A percentile compares a stretch with the other conserved stretches of the same genome.
These are phyloP conservation scores for Mortierella sp. DNA, from an alignment of 371 early-diverging fungal genomes.

Conservation along the genomic window DNA sequence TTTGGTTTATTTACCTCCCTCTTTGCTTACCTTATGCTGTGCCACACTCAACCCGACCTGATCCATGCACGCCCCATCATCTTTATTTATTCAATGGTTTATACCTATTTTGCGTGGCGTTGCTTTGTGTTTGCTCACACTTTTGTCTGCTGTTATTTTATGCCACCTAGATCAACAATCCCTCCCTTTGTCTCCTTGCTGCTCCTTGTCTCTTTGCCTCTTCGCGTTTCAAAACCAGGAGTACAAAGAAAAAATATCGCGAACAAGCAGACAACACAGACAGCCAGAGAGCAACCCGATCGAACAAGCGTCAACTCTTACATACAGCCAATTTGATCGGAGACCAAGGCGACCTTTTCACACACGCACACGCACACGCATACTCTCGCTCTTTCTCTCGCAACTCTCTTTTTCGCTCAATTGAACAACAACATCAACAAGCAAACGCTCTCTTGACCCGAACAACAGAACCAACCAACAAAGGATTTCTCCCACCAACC, in stretches of 20 bases:
- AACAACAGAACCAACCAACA: background rate
- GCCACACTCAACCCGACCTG: slow-evolving; percentile 1
- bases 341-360: background rate
- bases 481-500: background rate
- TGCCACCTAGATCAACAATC: slow-evolving; percentile 36
- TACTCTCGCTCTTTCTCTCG: background rate
- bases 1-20: background rate
- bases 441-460: background rate
- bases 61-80: slow-evolving; percentile 6
- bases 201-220: slow-evolving; percentile 11
- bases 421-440: background rate
- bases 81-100: background rate
- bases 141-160: background rate
- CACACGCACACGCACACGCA: background rate
- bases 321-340: background rate
- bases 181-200: background rate
- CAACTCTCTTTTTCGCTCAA: too few relatives aligned
- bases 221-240: slow-evolving; percentile 34
- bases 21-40: slow-evolving; percentile 9
- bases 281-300: background rate
- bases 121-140: slow-evolving; percentile 1
- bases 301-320: background rate
- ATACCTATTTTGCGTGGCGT: background rate
- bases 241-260: slow-evolving; percentile 1
- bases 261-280: background rate